Percentiles rank a stretch among this genome's conserved stretches.
These are phyloP conservation scores for Metschnikowia henanensis DNA, from an alignment of 805 yeast species.

Conservation along the genomic window DNA sequence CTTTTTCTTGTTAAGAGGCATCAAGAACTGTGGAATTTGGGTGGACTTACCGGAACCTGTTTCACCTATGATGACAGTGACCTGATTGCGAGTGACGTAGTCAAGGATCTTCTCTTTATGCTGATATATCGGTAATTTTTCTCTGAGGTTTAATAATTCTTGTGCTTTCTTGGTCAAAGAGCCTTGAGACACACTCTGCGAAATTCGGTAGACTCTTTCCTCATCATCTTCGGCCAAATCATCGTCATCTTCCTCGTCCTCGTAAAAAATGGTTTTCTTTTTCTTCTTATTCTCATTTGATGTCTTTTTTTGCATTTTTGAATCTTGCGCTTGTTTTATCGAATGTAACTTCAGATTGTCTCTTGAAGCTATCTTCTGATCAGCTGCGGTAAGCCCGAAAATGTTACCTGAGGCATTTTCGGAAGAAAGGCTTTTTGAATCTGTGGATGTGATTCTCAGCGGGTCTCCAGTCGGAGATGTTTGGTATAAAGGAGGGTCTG, in stretches of 20 bases:
- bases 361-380: too few species aligned
- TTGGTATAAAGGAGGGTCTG: too few species aligned
- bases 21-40: conserved; percentile 91
- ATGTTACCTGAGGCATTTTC: too few species aligned
- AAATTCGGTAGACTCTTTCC: conserved; percentile 7
- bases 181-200: conserved; percentile 3
- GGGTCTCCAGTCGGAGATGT: too few species aligned
- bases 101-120: conserved; percentile 63
- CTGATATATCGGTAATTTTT: conserved; percentile 71
- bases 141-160: conserved; percentile 50
- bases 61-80: conserved; percentile 87
- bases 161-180: conserved; percentile 35
- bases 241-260: conserved; percentile 35
- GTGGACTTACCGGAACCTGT: conserved; percentile 99
- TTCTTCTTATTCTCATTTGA: conserved; percentile 5
- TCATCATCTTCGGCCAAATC: conserved; percentile 32
- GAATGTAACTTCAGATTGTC: too few species aligned
- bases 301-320: neutral
- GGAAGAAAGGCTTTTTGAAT: too few species aligned
- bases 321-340: too few species aligned
- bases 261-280: conserved; percentile 32
- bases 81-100: conserved; percentile 55
- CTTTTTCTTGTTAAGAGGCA: conserved; percentile 49
- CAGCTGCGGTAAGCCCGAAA: too few species aligned
- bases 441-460: too few species aligned